Base-by-base conservation (phyloP, 2,329 filamentous ascomycete genomes). In the Trichoderma sp. region DNA sequence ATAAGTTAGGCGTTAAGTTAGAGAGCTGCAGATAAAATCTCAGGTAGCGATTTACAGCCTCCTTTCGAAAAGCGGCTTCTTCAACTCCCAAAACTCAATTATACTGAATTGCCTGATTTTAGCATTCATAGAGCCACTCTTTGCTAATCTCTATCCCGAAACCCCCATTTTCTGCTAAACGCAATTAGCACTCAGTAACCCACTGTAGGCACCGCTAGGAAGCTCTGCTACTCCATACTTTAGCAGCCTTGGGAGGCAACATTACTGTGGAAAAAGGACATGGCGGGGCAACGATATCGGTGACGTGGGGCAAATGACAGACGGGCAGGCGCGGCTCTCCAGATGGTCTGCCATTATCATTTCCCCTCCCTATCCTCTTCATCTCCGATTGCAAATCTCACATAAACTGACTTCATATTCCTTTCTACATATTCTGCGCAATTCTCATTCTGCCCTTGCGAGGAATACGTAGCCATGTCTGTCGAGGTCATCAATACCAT, bases 401-500 rank as follows among this genome's bases (percentile, higher is more conserved):
- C 37, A 51, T 43, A 52, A 13, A 24, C 21, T 21, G n/a, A 28
- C 6, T 49, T 30, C 26, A 26, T n/a, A n/a, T 28, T 34, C 39
- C 46, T 24, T 21, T 11, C 37, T 21, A 18, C 24, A 43, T 54
- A 16, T 37, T 32, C 54, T 43, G 7, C 8, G 24, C 8, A 26
- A 24, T 26, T 13, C 39, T 16, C 13, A 21, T 24, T 16, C 21
- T 10, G 3, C 18, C 43, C 21, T 21, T 55, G 10, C 46, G 18
- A n/a, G n/a, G 26, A 26, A 32, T 34, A 49, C 39, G 14, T 28
- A 68, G 59, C 70, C 67, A 90, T 90, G 88, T 89, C 88, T 71
- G 83, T 86, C 76, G 88, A 90, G 81, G 83, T 83, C 59, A 84
- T 90, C 74, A 89, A 84, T 37, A 97, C 95, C 73, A 94, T 97